Evolutionary conservation across 768 basidiomycete species (phyloP).

Genomic region (Strobilomyces echinocephalus): DNA sequence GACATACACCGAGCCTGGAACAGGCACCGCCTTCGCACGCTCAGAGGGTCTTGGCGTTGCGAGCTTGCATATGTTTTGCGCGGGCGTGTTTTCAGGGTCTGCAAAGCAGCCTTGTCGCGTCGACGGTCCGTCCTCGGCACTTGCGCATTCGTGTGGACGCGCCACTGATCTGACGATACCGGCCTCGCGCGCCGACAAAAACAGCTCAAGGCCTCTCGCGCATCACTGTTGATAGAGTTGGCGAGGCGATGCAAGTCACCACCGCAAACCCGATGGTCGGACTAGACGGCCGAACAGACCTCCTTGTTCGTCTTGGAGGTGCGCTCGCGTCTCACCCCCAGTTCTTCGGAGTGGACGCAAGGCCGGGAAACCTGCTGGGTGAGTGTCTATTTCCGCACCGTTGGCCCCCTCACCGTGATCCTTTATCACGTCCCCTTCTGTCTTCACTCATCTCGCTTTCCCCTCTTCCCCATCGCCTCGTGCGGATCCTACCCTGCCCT

Average conservation of each 20-base stretch:
- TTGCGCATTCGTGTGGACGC: not conserved
- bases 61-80: constrained; percentile 82
- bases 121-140: constrained; percentile 52
- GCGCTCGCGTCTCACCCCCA: constrained; percentile 63
- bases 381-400: not conserved
- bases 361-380: constrained; percentile 85
- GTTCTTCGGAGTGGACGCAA: constrained; percentile 68
- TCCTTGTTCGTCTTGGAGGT: constrained; percentile 66
- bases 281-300: constrained; percentile 75
- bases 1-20: constrained; percentile 62
- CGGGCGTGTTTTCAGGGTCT: constrained; percentile 73
- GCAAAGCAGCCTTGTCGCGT: constrained; percentile 60
- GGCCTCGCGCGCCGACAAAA: constrained; percentile 1
- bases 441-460: not conserved
- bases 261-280: constrained; percentile 83
- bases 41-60: constrained; percentile 88
- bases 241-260: constrained; percentile 74
- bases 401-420: not conserved
- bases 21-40: constrained; percentile 51
- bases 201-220: constrained; percentile 66
- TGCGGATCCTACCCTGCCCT: not conserved
- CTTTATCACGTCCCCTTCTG: not conserved
- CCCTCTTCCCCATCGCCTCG: not conserved
- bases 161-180: constrained; percentile 2
- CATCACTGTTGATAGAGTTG: constrained; percentile 56